A percentile compares a stretch with the other conserved stretches of the same genome.
These are phyloP conservation scores for Pyronema domesticum DNA, from an alignment of 495 filamentous ascomycete genomes.

Conservation along the genomic window DNA sequence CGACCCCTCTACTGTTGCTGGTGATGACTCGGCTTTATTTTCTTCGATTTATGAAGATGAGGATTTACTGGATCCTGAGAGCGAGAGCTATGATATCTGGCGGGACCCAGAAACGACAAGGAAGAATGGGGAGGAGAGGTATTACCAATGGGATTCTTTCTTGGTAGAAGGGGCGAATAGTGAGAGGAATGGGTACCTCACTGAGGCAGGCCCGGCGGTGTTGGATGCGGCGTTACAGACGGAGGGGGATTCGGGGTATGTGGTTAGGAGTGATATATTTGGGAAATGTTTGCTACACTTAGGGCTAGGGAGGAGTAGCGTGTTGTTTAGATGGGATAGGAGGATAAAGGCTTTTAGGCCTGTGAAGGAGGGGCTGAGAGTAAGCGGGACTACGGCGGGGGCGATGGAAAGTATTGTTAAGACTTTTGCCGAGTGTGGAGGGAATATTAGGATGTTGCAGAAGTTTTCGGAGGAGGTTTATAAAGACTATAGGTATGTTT, in stretches of 20 bases:
- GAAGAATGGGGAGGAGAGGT: slow-evolving; percentile 27
- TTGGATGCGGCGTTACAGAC: slow-evolving; percentile 51
- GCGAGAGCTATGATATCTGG: slow-evolving; percentile 38
- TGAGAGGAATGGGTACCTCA: slow-evolving; percentile 46
- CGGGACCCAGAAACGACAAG: slow-evolving; percentile 23
- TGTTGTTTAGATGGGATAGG: slow-evolving; percentile 55
- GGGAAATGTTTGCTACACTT: slow-evolving; percentile 45
- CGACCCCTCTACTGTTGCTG: neutral
- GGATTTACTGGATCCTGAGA: slow-evolving; percentile 8
- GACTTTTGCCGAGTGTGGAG: slow-evolving; percentile 42
- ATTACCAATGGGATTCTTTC: slow-evolving; percentile 61
- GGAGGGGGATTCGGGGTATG: slow-evolving; percentile 8
- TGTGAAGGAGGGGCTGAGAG: slow-evolving; percentile 35
- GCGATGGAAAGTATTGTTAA: slow-evolving; percentile 39
- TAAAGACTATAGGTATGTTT: slow-evolving; percentile 13
- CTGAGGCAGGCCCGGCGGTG: slow-evolving; percentile 52
- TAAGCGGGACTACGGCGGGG: slow-evolving; percentile 49
- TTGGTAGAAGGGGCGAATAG: slow-evolving; percentile 26
- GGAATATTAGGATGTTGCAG: slow-evolving; percentile 35
- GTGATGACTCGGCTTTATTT: neutral
- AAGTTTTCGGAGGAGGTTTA: slow-evolving; percentile 34
- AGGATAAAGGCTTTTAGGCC: slow-evolving; percentile 40
- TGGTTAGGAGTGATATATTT: slow-evolving; percentile 19
- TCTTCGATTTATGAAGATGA: neutral
- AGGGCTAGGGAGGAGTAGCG: slow-evolving; percentile 62